Percentiles rank a stretch among this genome's conserved stretches.
phyloP scores from a whole-genome alignment of 495 filamentous ascomycete species.

The Podospora conica region DNA sequence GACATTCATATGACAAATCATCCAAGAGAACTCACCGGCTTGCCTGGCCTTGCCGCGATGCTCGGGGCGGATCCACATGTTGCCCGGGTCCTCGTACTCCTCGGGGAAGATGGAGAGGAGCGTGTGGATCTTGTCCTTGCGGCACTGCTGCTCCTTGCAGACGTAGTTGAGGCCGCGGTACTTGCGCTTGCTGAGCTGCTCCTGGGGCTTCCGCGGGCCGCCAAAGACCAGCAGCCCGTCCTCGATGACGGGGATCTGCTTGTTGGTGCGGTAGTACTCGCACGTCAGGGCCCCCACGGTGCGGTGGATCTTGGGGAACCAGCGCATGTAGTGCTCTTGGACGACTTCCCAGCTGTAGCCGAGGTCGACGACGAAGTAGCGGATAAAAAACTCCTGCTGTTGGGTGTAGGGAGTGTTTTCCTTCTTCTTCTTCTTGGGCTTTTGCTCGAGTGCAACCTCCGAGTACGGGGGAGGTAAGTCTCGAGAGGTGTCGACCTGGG shows the following conservation, averaged over 20 bases:
- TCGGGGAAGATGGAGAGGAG: slow-evolving; percentile 36
- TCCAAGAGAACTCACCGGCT: slow-evolving; percentile 29
- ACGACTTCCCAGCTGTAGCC: slow-evolving; percentile 28
- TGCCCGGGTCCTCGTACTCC: slow-evolving; percentile 27
- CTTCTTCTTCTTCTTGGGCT: not conserved
- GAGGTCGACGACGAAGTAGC: slow-evolving; percentile 33
- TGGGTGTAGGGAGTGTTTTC: slow-evolving; percentile 17
- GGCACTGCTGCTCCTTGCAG: slow-evolving; percentile 1
- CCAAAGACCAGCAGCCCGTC: slow-evolving; percentile 21
- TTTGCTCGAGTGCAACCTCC: not conserved
- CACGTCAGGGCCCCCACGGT: slow-evolving; percentile 30
- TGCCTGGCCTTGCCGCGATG: slow-evolving; percentile 22
- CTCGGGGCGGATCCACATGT: slow-evolving; percentile 32
- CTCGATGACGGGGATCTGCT: slow-evolving; percentile 13
- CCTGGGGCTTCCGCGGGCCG: slow-evolving; percentile 15
- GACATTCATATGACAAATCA: not conserved
- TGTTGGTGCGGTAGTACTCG: slow-evolving; percentile 35
- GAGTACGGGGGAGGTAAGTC: not conserved
- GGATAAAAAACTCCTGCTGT: slow-evolving; percentile 22
- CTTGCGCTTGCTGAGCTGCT: slow-evolving; percentile 14
- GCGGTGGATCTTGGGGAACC: slow-evolving; percentile 13
- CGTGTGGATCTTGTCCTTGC: not conserved
- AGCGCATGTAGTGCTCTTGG: slow-evolving; percentile 21
- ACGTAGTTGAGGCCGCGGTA: slow-evolving; percentile 15
- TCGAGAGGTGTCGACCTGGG: not conserved